Base-by-base conservation (phyloP, 2,329 filamentous ascomycete species). In the Ophiognomonia clavigignenti-juglandacearum region DNA sequence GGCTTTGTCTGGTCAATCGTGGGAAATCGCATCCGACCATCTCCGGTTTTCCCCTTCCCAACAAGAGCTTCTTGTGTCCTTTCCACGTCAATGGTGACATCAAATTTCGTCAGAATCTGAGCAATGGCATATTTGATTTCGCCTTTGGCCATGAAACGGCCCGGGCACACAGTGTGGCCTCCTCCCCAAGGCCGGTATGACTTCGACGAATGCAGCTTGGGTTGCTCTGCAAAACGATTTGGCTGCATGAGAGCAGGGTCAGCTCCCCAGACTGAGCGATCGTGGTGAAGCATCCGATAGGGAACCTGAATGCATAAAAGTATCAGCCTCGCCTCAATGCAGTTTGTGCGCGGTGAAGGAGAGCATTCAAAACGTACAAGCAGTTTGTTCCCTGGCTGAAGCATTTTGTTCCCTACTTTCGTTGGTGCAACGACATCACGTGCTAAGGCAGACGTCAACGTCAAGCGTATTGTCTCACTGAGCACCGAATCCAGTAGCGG, bases 141-240 rank as follows among this genome's bases (percentile, higher is more conserved):
- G 13, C 37, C 8, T 24, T 39, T 24, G 23, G 37, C 37, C 37
- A 39, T 14, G 22, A 39, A 24, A 6, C 37, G 37, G 26, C 37
- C 37, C 26, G 37, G 37, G 20, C 37, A 39, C 14, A 39, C 8
- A 39, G 37, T 39, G 18, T 39, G 23, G n/a, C 37, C 20, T 19
- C 37, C 37, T 39, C 37, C 37, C n/a, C 23, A 39, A 39, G 37
- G 37, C 19, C 37, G 37, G 23, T 39, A 39, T 8, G 37, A 39
- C 22, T 39, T 39, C 14, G 37, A 39, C 23, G 37, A 39, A 13
- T 39, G 37, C 20, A 39, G 37, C 37, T 39, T 39, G 20, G 37
- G 37, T 14, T 39, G 4, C 22, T 39, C 37, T 13, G 37, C 7
- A 39, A 39, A 39, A 14, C 37, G 19, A 39, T 7, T 22, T 24